A percentile compares a stretch with the other conserved stretches of the same genome.
Evolutionary conservation across 1,284 basidiomycete species (phyloP).

Genomic region (Naganishia liquefaciens): DNA sequence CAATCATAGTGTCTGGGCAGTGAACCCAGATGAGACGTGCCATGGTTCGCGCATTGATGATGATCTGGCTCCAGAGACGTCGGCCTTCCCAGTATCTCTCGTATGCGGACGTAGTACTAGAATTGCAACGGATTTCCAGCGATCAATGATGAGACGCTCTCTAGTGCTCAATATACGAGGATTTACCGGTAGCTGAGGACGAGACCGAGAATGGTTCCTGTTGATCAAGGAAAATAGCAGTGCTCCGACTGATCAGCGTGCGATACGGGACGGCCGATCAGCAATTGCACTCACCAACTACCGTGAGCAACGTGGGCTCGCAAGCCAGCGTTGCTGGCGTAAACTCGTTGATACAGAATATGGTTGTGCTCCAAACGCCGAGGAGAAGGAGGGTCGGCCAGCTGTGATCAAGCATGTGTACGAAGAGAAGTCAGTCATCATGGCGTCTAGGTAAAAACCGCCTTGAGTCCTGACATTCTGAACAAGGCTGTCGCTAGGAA

Average conservation of each 20-base stretch:
- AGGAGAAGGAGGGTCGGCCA: constrained; percentile 49
- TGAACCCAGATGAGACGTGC: constrained; percentile 50
- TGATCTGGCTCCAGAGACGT: constrained; percentile 67
- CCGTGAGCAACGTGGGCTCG: constrained; percentile 48
- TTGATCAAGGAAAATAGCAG: too few species aligned
- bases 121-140: neutral
- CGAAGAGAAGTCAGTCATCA: neutral
- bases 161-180: too few species aligned
- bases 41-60: constrained; percentile 56
- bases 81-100: constrained; percentile 74
- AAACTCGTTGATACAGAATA: constrained; percentile 43
- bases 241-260: neutral
- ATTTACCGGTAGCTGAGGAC: constrained; percentile 49
- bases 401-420: constrained; percentile 31
- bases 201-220: constrained; percentile 50
- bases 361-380: constrained; percentile 44
- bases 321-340: constrained; percentile 42
- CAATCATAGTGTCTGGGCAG: constrained; percentile 42
- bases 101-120: constrained; percentile 70
- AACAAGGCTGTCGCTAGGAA: constrained; percentile 31
- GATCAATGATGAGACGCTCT: too few species aligned
- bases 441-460: too few species aligned
- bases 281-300: constrained; percentile 39
- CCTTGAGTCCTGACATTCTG: constrained; percentile 23
- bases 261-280: neutral